A percentile compares a stretch with the other conserved stretches of the same genome.
These are phyloP conservation scores for Effrenium voratum DNA, from an alignment of 73 alveolate genomes.

Conservation along the genomic window DNA sequence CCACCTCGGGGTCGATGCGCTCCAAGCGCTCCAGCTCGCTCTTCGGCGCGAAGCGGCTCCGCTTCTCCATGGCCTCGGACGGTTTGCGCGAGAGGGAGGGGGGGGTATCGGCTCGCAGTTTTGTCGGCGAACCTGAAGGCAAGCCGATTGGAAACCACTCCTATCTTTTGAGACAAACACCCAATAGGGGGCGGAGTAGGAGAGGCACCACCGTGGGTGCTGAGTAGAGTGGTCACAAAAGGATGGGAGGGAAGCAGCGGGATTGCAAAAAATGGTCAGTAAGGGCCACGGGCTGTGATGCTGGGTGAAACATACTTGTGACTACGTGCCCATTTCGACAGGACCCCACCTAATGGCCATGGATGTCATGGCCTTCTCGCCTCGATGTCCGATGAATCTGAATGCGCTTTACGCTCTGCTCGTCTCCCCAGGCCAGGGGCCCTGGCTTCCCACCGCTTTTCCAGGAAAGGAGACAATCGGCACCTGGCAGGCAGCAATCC, in stretches of 20 bases:
- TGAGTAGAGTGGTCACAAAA: background rate
- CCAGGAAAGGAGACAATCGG: conserved; percentile 68
- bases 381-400: background rate
- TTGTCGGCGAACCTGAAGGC: background rate
- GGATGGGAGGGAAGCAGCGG: background rate
- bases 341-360: background rate
- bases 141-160: background rate
- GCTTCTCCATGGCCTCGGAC: conserved; percentile 34
- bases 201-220: background rate
- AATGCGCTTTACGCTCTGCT: background rate
- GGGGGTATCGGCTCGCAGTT: background rate
- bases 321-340: background rate
- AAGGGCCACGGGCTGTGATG: background rate
- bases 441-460: conserved; percentile 61
- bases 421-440: background rate
- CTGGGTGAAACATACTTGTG: background rate
- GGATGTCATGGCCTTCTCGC: background rate
- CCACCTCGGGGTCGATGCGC: conserved; percentile 76
- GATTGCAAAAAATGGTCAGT: background rate
- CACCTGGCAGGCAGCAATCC: background rate
- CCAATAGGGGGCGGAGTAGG: background rate
- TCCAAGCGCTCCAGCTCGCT: conserved; percentile 78
- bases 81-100: background rate
- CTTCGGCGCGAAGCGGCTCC: conserved; percentile 33
- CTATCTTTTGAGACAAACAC: background rate